These are phyloP conservation scores for Sarocladiaceae sp. DNA, from an alignment of 2,329 filamentous ascomycete genomes.

Conservation along the genomic window DNA sequence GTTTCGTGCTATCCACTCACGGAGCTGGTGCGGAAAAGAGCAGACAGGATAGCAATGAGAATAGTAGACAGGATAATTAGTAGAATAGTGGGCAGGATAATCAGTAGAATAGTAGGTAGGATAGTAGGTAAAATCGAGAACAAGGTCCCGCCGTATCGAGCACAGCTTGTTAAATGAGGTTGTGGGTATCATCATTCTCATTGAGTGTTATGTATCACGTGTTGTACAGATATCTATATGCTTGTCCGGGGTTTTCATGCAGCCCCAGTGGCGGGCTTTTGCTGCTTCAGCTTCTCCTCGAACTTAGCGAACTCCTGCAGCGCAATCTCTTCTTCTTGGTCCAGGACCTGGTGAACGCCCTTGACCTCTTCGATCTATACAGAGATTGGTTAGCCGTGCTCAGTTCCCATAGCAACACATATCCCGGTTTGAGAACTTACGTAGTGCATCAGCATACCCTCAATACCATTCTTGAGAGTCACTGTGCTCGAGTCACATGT, in stretches of 20 bases:
- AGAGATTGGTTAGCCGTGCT: not conserved
- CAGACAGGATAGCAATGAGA: too few relatives aligned
- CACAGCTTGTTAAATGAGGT: not conserved
- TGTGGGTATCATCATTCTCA: conserved; percentile 13
- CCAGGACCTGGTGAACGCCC: conserved; percentile 84
- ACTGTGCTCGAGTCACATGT: conserved; percentile 97
- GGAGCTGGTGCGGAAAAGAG: too few relatives aligned
- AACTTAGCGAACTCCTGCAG: conserved; percentile 89
- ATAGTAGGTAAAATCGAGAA: too few relatives aligned
- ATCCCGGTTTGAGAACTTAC: conserved; percentile 57
- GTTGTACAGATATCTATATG: conserved; percentile 5
- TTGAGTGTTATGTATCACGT: not conserved
- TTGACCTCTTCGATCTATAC: conserved; percentile 88
- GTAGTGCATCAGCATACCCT: conserved; percentile 97
- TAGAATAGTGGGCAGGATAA: too few relatives aligned
- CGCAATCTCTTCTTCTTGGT: conserved; percentile 87
- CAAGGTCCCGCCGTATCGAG: too few relatives aligned
- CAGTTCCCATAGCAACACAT: too few relatives aligned
- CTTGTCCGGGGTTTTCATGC: not conserved
- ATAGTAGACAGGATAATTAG: too few relatives aligned
- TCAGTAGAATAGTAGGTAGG: not conserved
- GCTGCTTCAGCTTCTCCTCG: conserved; percentile 70
- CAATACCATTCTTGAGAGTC: conserved; percentile 95
- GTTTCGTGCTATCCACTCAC: too few relatives aligned
- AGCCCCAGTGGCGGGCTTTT: conserved; percentile 30